phyloP scores from a whole-genome alignment of 2,329 filamentous ascomycete species.

The Colletotrichum sp. region DNA sequence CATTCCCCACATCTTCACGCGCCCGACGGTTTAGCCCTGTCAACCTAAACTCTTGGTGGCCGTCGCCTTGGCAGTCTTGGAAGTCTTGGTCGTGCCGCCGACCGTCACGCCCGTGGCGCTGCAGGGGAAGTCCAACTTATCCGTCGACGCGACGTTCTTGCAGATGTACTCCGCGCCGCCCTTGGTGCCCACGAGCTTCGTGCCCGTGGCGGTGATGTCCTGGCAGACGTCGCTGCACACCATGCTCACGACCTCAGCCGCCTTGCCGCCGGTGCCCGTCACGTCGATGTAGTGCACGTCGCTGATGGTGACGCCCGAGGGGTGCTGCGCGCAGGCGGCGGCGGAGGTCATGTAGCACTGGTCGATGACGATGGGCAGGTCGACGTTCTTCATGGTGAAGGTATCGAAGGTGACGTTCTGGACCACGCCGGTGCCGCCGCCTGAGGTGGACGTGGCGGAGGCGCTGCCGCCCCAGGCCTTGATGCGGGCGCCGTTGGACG shows the following conservation, averaged over 20 bases:
- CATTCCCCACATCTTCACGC: not conserved
- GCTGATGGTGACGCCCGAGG: not conserved
- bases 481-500: constrained; percentile 71
- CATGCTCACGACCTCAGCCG: not conserved
- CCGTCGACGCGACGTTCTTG: not conserved
- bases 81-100: not conserved
- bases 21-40: not conserved
- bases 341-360: constrained; percentile 32
- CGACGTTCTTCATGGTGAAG: constrained; percentile 65
- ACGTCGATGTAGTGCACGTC: constrained; percentile 5
- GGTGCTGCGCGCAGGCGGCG: not conserved
- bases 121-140: not conserved
- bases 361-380: constrained; percentile 41
- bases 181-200: not conserved
- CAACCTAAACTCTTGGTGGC: not conserved
- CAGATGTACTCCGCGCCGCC: not conserved
- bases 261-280: not conserved
- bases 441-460: constrained; percentile 57
- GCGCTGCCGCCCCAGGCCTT: constrained; percentile 71
- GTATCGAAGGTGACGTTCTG: constrained; percentile 71
- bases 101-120: not conserved
- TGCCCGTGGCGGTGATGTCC: not conserved
- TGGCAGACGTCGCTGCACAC: constrained; percentile 2
- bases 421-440: constrained; percentile 63
- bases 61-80: not conserved